A percentile compares a stretch with the other conserved stretches of the same genome.
These are phyloP conservation scores for Protomyces arabidopsidicola DNA, from an alignment of 1,139 yeast genomes.

Conservation along the genomic window DNA sequence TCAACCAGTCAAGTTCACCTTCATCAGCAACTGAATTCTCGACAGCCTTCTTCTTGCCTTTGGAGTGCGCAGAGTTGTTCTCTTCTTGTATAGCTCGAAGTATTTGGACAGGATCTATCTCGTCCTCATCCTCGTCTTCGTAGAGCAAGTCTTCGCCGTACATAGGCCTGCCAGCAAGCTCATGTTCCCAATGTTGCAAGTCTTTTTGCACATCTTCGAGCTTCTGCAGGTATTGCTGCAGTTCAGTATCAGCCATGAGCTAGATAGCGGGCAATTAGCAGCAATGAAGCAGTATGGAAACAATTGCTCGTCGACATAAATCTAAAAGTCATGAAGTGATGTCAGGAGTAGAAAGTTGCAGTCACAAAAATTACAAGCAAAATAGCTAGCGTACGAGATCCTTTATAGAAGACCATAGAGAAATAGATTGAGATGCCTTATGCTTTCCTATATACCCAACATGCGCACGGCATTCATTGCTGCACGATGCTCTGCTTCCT, in stretches of 20 bases:
- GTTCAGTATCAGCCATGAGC: not conserved
- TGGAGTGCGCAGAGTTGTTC: not conserved
- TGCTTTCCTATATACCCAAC: not conserved
- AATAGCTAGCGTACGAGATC: too few relatives aligned
- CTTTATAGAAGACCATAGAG: too few relatives aligned
- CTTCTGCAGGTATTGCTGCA: not conserved
- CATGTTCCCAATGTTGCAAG: not conserved
- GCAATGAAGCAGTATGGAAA: too few relatives aligned
- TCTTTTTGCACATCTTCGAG: not conserved
- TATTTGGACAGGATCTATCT: not conserved
- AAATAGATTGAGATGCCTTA: too few relatives aligned
- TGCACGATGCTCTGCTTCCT: constrained; percentile 68
- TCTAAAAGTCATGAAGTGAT: too few relatives aligned
- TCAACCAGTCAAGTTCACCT: constrained; percentile 2
- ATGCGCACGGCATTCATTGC: constrained; percentile 56
- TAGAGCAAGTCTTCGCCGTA: not conserved
- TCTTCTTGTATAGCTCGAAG: not conserved
- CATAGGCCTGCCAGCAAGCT: not conserved
- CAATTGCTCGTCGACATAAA: too few relatives aligned
- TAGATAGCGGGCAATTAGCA: not conserved
- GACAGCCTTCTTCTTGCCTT: not conserved
- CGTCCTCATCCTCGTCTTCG: not conserved
- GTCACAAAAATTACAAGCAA: too few relatives aligned
- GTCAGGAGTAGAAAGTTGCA: too few relatives aligned
- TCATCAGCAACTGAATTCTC: not conserved